A percentile compares a stretch with the other conserved stretches of the same genome.
Conservation (phyloP, 257 asterid species). For the Solanum etuberosum region DNA sequence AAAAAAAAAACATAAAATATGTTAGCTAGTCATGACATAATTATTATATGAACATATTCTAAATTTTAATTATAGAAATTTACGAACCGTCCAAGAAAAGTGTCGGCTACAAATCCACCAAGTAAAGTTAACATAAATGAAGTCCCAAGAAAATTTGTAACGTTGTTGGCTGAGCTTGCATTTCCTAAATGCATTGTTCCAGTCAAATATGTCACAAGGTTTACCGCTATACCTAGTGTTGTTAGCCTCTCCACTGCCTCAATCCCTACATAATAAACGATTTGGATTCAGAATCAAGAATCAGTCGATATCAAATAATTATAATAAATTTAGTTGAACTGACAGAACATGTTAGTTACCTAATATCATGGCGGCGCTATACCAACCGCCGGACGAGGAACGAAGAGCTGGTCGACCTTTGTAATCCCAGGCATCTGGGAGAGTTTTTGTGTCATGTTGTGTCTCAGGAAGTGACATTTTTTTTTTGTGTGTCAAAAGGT, state of each 20-base stretch:
- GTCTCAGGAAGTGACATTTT: constrained; percentile 64
- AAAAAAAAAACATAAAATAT: neutral
- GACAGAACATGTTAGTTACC: constrained; percentile 9
- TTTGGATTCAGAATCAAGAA: neutral
- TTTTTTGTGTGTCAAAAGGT: neutral
- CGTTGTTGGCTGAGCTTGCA: constrained; percentile 64
- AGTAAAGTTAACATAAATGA: constrained; percentile 75
- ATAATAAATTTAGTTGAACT: neutral
- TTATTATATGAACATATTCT: neutral
- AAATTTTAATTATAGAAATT: neutral
- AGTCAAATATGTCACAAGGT: constrained; percentile 68
- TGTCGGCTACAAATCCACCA: constrained; percentile 85
- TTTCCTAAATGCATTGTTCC: constrained; percentile 88
- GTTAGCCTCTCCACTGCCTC: constrained; percentile 77
- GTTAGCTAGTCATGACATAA: neutral
- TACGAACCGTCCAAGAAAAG: constrained; percentile 62
- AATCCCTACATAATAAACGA: constrained; percentile 20
- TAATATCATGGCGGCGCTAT: constrained; percentile 71
- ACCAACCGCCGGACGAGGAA: constrained; percentile 81
- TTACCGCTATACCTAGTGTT: constrained; percentile 83
- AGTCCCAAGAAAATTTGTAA: constrained; percentile 81
- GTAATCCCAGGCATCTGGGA: constrained; percentile 77
- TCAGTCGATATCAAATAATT: neutral
- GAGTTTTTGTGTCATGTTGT: constrained; percentile 35
- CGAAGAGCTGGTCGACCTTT: constrained; percentile 54